Percentiles rank a stretch among this genome's conserved stretches.
These are phyloP conservation scores for Diaporthe amygdali DNA, from an alignment of 2,329 filamentous ascomycete genomes.

Conservation along the genomic window DNA sequence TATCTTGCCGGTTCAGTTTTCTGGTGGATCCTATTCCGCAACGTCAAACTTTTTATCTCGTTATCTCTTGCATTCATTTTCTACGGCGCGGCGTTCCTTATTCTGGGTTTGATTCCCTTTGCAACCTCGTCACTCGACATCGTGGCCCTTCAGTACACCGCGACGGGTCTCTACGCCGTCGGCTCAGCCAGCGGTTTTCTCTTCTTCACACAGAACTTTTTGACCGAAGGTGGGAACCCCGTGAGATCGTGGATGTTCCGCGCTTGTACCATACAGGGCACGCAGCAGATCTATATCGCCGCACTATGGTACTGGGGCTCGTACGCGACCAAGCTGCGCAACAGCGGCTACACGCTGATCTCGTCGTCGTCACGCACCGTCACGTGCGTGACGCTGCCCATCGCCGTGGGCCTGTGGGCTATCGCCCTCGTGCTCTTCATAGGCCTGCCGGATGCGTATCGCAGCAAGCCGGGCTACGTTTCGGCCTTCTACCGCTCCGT, in stretches of 20 bases:
- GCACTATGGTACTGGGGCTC: constrained; percentile 72
- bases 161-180: constrained; percentile 64
- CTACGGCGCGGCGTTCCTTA: constrained; percentile 66
- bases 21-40: constrained; percentile 69
- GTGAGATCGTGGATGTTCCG: constrained; percentile 72
- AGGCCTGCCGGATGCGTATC: constrained; percentile 72
- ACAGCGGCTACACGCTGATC: constrained; percentile 39
- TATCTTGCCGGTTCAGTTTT: constrained; percentile 62
- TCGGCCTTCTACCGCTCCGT: constrained; percentile 70
- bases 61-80: constrained; percentile 67
- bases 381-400: constrained; percentile 55
- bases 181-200: constrained; percentile 68
- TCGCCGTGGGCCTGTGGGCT: constrained; percentile 61
- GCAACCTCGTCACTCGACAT: constrained; percentile 39
- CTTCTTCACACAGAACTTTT: constrained; percentile 72
- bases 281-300: constrained; percentile 69
- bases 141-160: constrained; percentile 61
- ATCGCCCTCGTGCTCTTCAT: constrained; percentile 61
- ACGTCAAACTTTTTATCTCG: constrained; percentile 59
- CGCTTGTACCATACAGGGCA: constrained; percentile 71
- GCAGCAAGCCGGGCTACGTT: constrained; percentile 65
- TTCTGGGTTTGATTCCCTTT: constrained; percentile 68
- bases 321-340: constrained; percentile 45
- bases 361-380: constrained; percentile 37
- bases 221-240: constrained; percentile 63